These are phyloP conservation scores for Lobosporangium transversale DNA, from an alignment of 192 early-diverging fungal species.

Conservation along the genomic window DNA sequence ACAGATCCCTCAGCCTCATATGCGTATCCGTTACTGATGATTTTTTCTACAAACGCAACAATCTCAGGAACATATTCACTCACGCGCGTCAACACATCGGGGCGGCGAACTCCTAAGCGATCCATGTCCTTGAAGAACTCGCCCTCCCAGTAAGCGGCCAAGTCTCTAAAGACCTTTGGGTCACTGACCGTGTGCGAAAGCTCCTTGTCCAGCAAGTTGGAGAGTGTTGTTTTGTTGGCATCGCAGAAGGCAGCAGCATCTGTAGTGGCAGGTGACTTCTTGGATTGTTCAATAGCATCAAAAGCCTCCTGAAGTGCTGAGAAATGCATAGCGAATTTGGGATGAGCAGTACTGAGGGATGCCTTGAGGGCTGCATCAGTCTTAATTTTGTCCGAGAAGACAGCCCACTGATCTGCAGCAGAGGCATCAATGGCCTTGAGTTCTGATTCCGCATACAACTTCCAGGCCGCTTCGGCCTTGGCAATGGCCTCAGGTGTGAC, in stretches of 20 bases:
- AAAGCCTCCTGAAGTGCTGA: constrained; percentile 66
- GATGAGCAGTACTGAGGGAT: constrained; percentile 57
- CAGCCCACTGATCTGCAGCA: constrained; percentile 63
- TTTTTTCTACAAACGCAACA: constrained; percentile 86
- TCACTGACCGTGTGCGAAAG: constrained; percentile 80
- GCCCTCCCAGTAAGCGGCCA: constrained; percentile 93
- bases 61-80: constrained; percentile 98
- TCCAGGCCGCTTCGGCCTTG: constrained; percentile 70
- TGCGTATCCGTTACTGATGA: constrained; percentile 95
- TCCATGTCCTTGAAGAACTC: constrained; percentile 96
- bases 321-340: constrained; percentile 82
- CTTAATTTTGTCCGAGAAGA: constrained; percentile 63
- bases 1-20: constrained; percentile 93
- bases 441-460: constrained; percentile 67
- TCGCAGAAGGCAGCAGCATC: constrained; percentile 62
- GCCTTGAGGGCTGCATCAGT: constrained; percentile 57
- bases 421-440: constrained; percentile 59
- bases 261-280: constrained; percentile 55
- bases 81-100: constrained; percentile 92
- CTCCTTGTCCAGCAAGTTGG: constrained; percentile 63
- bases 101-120: constrained; percentile 84
- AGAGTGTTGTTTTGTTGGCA: constrained; percentile 61
- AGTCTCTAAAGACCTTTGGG: constrained; percentile 89
- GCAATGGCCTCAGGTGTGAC: constrained; percentile 63
- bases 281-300: constrained; percentile 55